Percentiles rank a stretch among this genome's conserved stretches.
Evolutionary conservation across 345 rosid genomes (phyloP).

Genomic region (Leavenworthia alabamica): DNA sequence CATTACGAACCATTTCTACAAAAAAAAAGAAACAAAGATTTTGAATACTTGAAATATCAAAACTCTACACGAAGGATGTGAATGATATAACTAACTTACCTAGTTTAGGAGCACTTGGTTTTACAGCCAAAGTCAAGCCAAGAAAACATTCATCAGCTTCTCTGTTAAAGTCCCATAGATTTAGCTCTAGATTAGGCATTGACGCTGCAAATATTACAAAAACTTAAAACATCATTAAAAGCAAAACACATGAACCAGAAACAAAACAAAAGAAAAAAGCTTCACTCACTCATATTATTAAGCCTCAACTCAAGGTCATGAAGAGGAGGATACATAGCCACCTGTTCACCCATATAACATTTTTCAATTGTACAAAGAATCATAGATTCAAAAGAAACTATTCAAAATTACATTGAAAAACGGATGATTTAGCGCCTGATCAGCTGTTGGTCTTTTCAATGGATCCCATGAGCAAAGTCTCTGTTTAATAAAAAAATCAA

Average conservation of each 20-base stretch:
- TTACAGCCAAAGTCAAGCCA: constrained; percentile 83
- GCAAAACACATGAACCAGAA: not conserved
- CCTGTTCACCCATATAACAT: constrained; percentile 37
- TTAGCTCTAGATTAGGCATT: constrained; percentile 88
- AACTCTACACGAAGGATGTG: not conserved
- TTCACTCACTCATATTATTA: constrained; percentile 66
- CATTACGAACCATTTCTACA: constrained; percentile 55
- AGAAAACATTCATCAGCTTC: constrained; percentile 86
- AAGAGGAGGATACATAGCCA: constrained; percentile 52
- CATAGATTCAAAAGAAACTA: not conserved
- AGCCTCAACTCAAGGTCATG: constrained; percentile 72
- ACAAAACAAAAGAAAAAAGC: constrained; percentile 3
- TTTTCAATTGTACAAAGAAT: not conserved
- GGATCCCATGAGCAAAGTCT: constrained; percentile 92
- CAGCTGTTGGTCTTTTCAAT: constrained; percentile 80
- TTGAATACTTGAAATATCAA: not conserved
- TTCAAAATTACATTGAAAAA: constrained; percentile 64
- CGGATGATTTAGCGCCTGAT: constrained; percentile 79
- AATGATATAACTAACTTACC: constrained; percentile 46
- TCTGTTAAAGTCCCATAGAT: constrained; percentile 78
- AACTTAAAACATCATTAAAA: constrained; percentile 4
- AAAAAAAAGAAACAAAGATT: constrained; percentile 15
- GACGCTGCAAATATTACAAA: constrained; percentile 36
- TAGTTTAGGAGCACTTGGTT: constrained; percentile 66
- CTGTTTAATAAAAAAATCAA: constrained; percentile 32